Conservation (phyloP, 805 yeast genomes). For the Metschnikowia dekortorum region DNA sequence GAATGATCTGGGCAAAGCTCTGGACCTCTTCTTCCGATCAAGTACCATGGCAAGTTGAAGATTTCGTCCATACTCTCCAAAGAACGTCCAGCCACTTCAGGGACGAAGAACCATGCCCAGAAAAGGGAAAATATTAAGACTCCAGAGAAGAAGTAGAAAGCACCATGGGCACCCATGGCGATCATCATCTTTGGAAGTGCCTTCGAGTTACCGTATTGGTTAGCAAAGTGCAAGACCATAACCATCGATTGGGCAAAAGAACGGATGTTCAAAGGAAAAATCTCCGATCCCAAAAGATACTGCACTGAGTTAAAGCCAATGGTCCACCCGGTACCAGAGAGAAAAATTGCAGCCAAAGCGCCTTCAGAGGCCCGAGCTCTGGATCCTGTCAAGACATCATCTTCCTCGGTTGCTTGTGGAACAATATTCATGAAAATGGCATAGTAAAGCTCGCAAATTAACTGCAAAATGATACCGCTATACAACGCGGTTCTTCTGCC, state of each 20-base stretch:
- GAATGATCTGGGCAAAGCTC: constrained; percentile 50
- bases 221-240: constrained; percentile 54
- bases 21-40: constrained; percentile 52
- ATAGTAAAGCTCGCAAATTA: constrained; percentile 40
- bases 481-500: constrained; percentile 51
- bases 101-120: constrained; percentile 48
- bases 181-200: constrained; percentile 51
- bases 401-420: constrained; percentile 38
- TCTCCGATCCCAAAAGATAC: constrained; percentile 51
- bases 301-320: constrained; percentile 56
- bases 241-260: constrained; percentile 46
- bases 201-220: constrained; percentile 55
- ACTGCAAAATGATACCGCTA: constrained; percentile 45
- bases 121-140: constrained; percentile 38
- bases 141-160: constrained; percentile 48
- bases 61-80: constrained; percentile 51
- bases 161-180: constrained; percentile 43
- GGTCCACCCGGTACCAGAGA: constrained; percentile 56
- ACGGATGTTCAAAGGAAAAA: constrained; percentile 49
- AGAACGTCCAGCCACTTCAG: constrained; percentile 48
- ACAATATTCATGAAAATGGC: constrained; percentile 44
- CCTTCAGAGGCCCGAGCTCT: constrained; percentile 38
- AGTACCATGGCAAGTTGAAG: constrained; percentile 53
- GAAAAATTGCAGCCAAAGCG: constrained; percentile 48
- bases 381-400: constrained; percentile 24